Evolutionary conservation across 2,329 filamentous ascomycete genomes (phyloP).

Genomic region (Hymenoscyphus occultus): DNA sequence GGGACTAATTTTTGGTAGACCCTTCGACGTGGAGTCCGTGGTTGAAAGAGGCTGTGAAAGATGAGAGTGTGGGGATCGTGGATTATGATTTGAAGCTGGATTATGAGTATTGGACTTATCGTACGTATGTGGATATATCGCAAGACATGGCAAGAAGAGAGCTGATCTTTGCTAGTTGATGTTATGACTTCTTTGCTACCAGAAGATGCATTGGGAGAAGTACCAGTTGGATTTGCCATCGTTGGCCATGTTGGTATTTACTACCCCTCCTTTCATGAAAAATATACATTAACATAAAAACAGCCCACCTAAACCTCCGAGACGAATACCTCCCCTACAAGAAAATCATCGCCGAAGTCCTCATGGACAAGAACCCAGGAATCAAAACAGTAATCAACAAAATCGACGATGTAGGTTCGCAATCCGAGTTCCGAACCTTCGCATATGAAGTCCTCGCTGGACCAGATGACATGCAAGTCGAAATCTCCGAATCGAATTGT

Average conservation of each 20-base stretch:
- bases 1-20: conserved; percentile 43
- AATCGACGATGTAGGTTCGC: conserved; percentile 78
- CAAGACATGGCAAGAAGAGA: background rate
- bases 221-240: conserved; percentile 81
- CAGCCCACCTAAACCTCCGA: conserved; percentile 86
- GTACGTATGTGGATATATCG: conserved; percentile 45
- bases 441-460: conserved; percentile 86
- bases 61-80: conserved; percentile 66
- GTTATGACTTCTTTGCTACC: conserved; percentile 81
- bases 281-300: conserved; percentile 21
- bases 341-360: conserved; percentile 75
- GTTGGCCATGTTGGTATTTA: conserved; percentile 78
- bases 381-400: conserved; percentile 96
- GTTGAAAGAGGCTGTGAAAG: conserved; percentile 65
- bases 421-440: conserved; percentile 88
- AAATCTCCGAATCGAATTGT: conserved; percentile 78
- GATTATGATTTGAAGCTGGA: conserved; percentile 73
- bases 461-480: conserved; percentile 77
- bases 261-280: conserved; percentile 3
- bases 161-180: conserved; percentile 46
- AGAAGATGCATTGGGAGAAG: conserved; percentile 72
- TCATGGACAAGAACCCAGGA: conserved; percentile 82
- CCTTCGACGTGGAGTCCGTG: conserved; percentile 73
- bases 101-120: conserved; percentile 84
- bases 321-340: conserved; percentile 83